Percentiles rank a stretch among this genome's conserved stretches.
Evolutionary conservation across 2,329 filamentous ascomycete species (phyloP).

Genomic region (Lecanicillium sp.): DNA sequence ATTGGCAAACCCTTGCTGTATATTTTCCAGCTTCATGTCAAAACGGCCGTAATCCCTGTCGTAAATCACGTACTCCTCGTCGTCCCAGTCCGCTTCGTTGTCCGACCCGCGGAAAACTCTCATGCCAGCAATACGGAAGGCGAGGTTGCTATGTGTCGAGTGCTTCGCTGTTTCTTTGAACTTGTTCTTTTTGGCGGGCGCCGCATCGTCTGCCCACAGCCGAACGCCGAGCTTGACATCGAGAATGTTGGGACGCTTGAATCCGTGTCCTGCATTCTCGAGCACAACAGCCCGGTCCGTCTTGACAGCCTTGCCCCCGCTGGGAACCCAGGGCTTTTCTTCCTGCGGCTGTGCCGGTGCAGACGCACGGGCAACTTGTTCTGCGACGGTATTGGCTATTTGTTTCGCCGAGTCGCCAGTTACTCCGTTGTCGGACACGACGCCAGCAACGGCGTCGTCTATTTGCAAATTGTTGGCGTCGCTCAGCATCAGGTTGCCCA

Average conservation of each 20-base stretch:
- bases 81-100: conserved; percentile 40
- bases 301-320: conserved; percentile 52
- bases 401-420: conserved; percentile 24
- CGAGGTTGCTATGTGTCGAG: conserved; percentile 53
- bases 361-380: conserved; percentile 20
- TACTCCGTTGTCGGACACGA: conserved; percentile 30
- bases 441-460: conserved; percentile 37
- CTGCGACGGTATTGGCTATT: conserved; percentile 23
- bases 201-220: conserved; percentile 73
- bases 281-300: conserved; percentile 78
- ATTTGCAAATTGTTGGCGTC: conserved; percentile 41
- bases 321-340: conserved; percentile 36
- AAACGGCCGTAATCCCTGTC: conserved; percentile 56
- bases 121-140: conserved; percentile 61
- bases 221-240: conserved; percentile 86
- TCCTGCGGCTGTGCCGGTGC: conserved; percentile 10
- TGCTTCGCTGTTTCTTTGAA: conserved; percentile 51
- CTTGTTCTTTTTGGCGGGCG: conserved; percentile 48
- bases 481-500: conserved; percentile 70
- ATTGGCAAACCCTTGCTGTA: conserved; percentile 44
- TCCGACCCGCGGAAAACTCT: conserved; percentile 51
- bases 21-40: conserved; percentile 43
- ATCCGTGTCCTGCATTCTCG: conserved; percentile 76
- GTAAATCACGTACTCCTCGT: conserved; percentile 51
- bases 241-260: conserved; percentile 78